A percentile compares a stretch with the other conserved stretches of the same genome.
phyloP scores from a whole-genome alignment of 2,329 filamentous ascomycete genomes.

The Madurella fahalii region DNA sequence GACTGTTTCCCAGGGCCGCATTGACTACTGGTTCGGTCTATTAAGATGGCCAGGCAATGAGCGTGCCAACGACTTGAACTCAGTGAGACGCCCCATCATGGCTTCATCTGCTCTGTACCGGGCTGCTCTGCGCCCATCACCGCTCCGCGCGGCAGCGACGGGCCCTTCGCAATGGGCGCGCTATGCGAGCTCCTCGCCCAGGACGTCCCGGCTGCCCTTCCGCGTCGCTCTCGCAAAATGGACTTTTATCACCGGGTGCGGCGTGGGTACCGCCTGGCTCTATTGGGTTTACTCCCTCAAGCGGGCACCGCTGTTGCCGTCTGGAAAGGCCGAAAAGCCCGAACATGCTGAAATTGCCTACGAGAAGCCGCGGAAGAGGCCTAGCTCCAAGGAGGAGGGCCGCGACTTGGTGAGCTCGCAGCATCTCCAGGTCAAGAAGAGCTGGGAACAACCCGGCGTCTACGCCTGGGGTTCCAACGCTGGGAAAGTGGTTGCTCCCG shows the following conservation, averaged over 20 bases:
- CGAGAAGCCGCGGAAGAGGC: constrained; percentile 59
- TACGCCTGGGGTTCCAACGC: constrained; percentile 91
- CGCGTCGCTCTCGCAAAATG: constrained; percentile 9
- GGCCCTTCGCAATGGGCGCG: constrained; percentile 18
- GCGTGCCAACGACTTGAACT: not conserved
- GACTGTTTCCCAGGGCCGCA: not conserved
- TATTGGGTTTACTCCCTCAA: constrained; percentile 31
- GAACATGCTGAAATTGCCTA: constrained; percentile 57
- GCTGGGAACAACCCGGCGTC: constrained; percentile 77
- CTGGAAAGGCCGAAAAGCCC: constrained; percentile 43
- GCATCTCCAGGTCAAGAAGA: constrained; percentile 81
- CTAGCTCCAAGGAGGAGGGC: constrained; percentile 63
- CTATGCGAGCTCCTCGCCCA: constrained; percentile 11
- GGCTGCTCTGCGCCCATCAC: constrained; percentile 12
- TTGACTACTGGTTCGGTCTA: not conserved
- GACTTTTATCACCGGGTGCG: constrained; percentile 16
- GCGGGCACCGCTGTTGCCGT: constrained; percentile 20
- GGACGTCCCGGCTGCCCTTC: constrained; percentile 2
- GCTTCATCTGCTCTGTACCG: constrained; percentile 16
- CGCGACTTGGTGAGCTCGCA: constrained; percentile 76
- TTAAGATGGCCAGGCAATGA: not conserved
- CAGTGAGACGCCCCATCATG: constrained; percentile 11
- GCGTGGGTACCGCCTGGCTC: constrained; percentile 19
- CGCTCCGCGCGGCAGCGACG: not conserved
- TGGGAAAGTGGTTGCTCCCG: constrained; percentile 79